Evolutionary conservation across 495 filamentous ascomycete species (phyloP), one percentile per base, ranked within the genome.

Genomic region (Talaromyces proteolyticus): DNA sequence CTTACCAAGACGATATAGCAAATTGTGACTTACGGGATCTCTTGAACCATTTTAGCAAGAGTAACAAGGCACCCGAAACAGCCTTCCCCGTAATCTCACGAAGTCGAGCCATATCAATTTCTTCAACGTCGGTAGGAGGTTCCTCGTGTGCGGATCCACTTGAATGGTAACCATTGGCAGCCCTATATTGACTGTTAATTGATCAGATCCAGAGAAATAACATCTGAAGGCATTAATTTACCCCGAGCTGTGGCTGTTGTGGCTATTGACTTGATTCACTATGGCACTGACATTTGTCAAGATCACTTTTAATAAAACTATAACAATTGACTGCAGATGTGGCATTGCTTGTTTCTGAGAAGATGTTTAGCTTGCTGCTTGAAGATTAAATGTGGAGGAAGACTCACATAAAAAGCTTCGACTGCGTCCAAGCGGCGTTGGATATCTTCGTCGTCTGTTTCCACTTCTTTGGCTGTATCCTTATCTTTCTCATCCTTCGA

Each of bases 41-140:
- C 64, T 96, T 94, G 61, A 97, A 89, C 93, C 93, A 98, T 68
- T 96, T 97, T 47, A 97, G 64, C 20, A 98, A 62, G 22, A 95
- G 78, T 25, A 97, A 66, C 39, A 97, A 66, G 51, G 90, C 84
- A 0, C 86, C 91, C 29, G 89, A 92, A 6, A 95, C 84, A 3
- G 91, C 92, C 67, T 98, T 98, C 22, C 81, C 82, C 16, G 85
- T 84, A 46, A 97, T 93, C 60, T 98, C 93, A 38, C 90, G 78
- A 24, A 80, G 77, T 39, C 93, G 79, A 22, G 87, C 73, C 36
- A 83, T 84, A 66, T 96, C 89, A 5, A 93, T 65, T 51, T 96
- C 89, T 41, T 91, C 88, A 24, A 79, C 64, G 2, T 70, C 70
- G 18, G 67, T 58, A 43, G 38, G 38, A 39, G 38, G 34, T 16